Evolutionary conservation across 352 stramenopile species (phyloP).

Genomic region (Pseudoperonospora humuli): DNA sequence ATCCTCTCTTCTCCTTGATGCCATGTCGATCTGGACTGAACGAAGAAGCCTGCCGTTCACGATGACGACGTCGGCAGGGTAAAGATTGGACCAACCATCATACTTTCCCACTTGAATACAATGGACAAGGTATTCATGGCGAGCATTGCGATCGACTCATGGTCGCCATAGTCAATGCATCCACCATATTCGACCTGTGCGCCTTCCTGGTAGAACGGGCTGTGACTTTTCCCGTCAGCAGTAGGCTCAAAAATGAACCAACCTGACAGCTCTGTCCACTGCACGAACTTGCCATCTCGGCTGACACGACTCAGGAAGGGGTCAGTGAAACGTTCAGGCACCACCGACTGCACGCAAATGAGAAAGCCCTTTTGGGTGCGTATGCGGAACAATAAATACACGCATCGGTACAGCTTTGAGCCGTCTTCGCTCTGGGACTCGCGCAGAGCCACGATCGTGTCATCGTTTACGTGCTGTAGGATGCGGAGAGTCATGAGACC

Average conservation of each 20-base stretch:
- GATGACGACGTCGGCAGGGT: conserved; percentile 29
- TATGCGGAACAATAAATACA: conserved; percentile 68
- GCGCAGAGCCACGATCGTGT: conserved; percentile 59
- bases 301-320: conserved; percentile 13
- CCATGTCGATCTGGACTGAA: conserved; percentile 6
- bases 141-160: conserved; percentile 33
- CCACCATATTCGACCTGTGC: conserved; percentile 63
- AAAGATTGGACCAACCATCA: conserved; percentile 57
- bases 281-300: conserved; percentile 36
- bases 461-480: conserved; percentile 62
- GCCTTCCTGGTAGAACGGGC: conserved; percentile 29
- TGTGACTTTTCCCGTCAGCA: background rate
- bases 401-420: conserved; percentile 46
- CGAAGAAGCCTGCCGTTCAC: no score
- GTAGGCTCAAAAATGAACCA: conserved; percentile 66
- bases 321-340: conserved; percentile 27
- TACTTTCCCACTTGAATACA: conserved; percentile 53
- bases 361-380: conserved; percentile 55
- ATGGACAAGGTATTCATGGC: conserved; percentile 64
- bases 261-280: conserved; percentile 58
- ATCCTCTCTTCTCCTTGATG: background rate
- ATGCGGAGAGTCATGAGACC: conserved; percentile 52
- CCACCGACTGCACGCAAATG: conserved; percentile 52
- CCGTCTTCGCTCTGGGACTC: conserved; percentile 37
- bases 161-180: conserved; percentile 50